A percentile compares a stretch with the other conserved stretches of the same genome.
Evolutionary conservation across 345 rosid genomes (phyloP).

Genomic region (Hibiscus tridactylites): DNA sequence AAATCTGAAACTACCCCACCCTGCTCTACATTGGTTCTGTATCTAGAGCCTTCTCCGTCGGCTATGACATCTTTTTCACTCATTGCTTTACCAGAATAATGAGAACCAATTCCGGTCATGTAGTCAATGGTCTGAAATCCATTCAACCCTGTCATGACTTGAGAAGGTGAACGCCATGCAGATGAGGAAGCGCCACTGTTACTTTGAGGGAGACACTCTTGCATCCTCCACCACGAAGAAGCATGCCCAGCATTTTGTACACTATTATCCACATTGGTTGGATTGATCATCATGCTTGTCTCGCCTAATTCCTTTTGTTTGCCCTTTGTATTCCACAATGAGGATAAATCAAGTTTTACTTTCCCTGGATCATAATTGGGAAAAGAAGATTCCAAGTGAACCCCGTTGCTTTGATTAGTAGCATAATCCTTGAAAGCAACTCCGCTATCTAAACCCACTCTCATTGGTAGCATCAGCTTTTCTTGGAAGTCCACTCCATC

Average conservation of each 20-base stretch:
- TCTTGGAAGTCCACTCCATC: neutral
- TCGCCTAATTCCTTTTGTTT: neutral
- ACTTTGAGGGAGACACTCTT: neutral
- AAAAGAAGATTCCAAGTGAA: neutral
- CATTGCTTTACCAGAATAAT: neutral
- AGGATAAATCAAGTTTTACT: neutral
- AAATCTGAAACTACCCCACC: neutral
- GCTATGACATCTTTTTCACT: neutral
- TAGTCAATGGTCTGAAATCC: neutral
- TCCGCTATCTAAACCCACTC: neutral
- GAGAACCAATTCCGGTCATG: conserved; percentile 1
- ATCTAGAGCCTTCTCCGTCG: conserved; percentile 1
- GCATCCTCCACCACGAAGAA: neutral
- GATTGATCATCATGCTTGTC: neutral
- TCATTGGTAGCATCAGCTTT: neutral
- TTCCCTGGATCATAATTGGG: neutral
- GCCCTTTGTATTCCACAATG: neutral
- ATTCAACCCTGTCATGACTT: conserved; percentile 1
- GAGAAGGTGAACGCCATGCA: conserved; percentile 8
- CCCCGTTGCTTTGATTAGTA: neutral
- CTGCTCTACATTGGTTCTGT: neutral
- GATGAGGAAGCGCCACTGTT: neutral
- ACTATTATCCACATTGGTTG: neutral
- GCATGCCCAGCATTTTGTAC: neutral
- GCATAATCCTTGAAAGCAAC: neutral